Evolutionary conservation across 441 rosid species (phyloP), one percentile per base, ranked within the genome.

Genomic region (Adansonia gregorii): DNA sequence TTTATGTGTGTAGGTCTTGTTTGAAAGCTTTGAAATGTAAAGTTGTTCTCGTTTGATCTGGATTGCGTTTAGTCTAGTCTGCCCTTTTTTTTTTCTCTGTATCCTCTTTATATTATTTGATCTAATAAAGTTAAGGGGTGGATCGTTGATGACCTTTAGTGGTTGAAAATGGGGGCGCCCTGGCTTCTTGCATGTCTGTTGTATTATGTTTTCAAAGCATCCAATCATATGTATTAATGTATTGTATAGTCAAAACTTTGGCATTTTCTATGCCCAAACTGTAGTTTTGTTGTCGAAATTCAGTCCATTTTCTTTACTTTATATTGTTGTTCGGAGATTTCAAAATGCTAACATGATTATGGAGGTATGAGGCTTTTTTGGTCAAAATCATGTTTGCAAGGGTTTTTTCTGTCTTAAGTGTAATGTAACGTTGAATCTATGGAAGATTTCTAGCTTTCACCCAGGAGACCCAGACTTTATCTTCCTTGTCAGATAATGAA

Each of bases 11-110:
- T 74, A 77, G 52, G 80, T 73, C 55, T 12, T 35, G 6, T 78
- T 59, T 48, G 72, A 69, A 51, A 79, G 66, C 52, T 73, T 39
- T 76, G 27, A 31, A 75, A 72, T 75, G 80, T 83, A 78, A 78
- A 84, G 75, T 19, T 58, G 15, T 61, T 27, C 58, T 69, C 61
- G 58, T 72, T 65, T 46, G 14, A 27, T 31, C 51, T 48, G 67
- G 64, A 17, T 15, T 31, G 67, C 68, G 6, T 35, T 51, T 51
- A 15, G 6, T 51, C 15, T 43, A 11, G 8, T 45, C 3, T 67
- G 14, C 20, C 22, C 12, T 69, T 10, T 69, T 2, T 7, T 31
- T 31, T 31, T 31, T 31, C 39, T 31, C 39, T 31, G 39, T 31
- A 2, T 31, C 39, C 14, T 5, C 17, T 3, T 4, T 58, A 8